Evolutionary conservation across 352 stramenopile species (phyloP).

Genomic region (Globisporangium abappressorium): DNA sequence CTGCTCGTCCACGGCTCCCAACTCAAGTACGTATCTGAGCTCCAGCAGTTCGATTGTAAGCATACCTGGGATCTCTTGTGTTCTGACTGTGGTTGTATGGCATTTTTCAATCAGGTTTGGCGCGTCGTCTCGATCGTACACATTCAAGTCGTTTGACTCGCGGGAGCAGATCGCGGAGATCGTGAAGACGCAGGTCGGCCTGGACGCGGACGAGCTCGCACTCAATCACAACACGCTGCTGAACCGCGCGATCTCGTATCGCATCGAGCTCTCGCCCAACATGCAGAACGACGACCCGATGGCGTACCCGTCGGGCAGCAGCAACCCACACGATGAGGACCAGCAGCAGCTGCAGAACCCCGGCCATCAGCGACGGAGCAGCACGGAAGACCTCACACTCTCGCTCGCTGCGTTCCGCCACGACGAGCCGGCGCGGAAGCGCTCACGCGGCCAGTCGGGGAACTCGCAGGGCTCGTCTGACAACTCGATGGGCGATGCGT

Average conservation of each 20-base stretch:
- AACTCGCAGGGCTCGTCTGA: constrained; percentile 56
- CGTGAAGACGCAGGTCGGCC: constrained; percentile 42
- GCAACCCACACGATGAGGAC: constrained; percentile 25
- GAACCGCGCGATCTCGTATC: constrained; percentile 74
- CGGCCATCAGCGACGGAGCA: constrained; percentile 16
- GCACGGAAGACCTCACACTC: constrained; percentile 35
- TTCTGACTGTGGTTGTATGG: constrained; percentile 5
- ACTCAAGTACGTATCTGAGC: constrained; percentile 32
- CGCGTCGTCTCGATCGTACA: constrained; percentile 73
- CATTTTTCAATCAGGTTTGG: constrained; percentile 39
- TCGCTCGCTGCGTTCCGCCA: constrained; percentile 18
- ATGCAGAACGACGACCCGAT: constrained; percentile 50
- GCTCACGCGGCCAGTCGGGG: constrained; percentile 45
- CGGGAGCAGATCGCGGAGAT: constrained; percentile 67
- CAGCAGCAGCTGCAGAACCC: constrained; percentile 22
- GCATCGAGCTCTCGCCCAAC: constrained; percentile 63
- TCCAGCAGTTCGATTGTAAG: neutral
- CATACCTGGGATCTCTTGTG: neutral
- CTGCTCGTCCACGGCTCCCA: constrained; percentile 61
- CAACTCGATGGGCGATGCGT: constrained; percentile 27
- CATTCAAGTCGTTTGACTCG: constrained; percentile 82
- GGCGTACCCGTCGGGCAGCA: constrained; percentile 13
- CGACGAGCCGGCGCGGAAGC: constrained; percentile 34
- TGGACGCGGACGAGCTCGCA: constrained; percentile 54
- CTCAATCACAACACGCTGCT: constrained; percentile 82